Percentiles rank a stretch among this genome's conserved stretches.
Conservation (phyloP, 2,329 filamentous ascomycete genomes). For the Aspergillus sp. region DNA sequence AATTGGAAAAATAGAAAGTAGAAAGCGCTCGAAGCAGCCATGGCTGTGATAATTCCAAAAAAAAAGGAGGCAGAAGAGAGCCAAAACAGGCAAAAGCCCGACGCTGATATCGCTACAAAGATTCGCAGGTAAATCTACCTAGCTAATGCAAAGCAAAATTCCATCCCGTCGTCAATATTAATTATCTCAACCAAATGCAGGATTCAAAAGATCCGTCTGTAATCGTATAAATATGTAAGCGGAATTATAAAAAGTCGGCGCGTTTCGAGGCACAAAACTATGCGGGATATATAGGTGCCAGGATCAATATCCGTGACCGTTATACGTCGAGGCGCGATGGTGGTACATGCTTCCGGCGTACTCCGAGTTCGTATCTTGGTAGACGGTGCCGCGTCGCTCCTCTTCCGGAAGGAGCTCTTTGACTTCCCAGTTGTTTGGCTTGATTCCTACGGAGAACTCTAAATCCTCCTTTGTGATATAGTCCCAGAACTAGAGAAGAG, state of each 20-base stretch:
- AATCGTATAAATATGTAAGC: background rate
- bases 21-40: background rate
- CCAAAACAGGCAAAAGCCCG: background rate
- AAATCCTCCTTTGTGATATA: constrained; percentile 98
- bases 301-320: constrained; percentile 36
- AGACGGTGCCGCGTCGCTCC: constrained; percentile 71
- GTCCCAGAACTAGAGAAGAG: constrained; percentile 79
- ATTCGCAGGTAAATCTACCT: too few species aligned
- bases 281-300: background rate
- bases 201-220: background rate
- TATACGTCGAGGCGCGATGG: constrained; percentile 40
- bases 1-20: background rate
- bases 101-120: background rate
- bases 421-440: constrained; percentile 97
- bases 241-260: background rate
- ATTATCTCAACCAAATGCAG: background rate
- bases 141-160: background rate
- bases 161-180: background rate
- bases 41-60: background rate
- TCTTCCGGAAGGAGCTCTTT: constrained; percentile 86
- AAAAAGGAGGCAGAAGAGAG: background rate
- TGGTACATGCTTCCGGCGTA: constrained; percentile 47
- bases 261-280: background rate
- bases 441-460: constrained; percentile 93
- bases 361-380: constrained; percentile 57